phyloP scores from a whole-genome alignment of 768 basidiomycete species.

The Mycena galopus region DNA sequence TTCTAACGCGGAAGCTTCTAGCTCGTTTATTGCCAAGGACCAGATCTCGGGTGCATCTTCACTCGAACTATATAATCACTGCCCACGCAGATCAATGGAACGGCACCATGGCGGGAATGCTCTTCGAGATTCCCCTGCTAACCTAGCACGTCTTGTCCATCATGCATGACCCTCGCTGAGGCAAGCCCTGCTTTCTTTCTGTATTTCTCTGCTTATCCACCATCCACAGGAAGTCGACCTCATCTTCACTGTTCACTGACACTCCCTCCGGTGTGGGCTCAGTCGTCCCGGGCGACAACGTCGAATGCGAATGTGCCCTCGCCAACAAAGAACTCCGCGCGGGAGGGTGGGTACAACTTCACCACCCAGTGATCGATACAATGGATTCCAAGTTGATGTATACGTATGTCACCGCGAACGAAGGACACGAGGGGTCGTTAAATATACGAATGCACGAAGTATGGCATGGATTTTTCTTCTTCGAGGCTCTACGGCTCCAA shows the following conservation, averaged over 20 bases:
- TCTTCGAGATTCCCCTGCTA: conserved; percentile 89
- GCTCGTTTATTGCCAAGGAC: conserved; percentile 85
- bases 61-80: neutral
- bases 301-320: conserved; percentile 83
- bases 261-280: conserved; percentile 96
- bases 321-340: conserved; percentile 72
- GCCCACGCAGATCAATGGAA: conserved; percentile 81
- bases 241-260: conserved; percentile 90
- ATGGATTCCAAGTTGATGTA: conserved; percentile 3
- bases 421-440: neutral
- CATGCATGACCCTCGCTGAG: conserved; percentile 98
- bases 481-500: conserved; percentile 28
- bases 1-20: no score
- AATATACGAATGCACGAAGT: conserved; percentile 14
- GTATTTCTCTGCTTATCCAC: neutral
- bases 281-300: conserved; percentile 78
- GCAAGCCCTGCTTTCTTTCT: conserved; percentile 53
- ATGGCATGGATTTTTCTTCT: conserved; percentile 35
- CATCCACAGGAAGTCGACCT: conserved; percentile 84
- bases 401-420: conserved; percentile 20
- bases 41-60: conserved; percentile 68
- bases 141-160: conserved; percentile 95
- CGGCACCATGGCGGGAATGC: conserved; percentile 90
- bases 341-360: conserved; percentile 74
- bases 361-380: conserved; percentile 27